Evolutionary conservation across 768 basidiomycete species (phyloP), one percentile per base, ranked within the genome.

Genomic region (Boletus pseudopeckii): DNA sequence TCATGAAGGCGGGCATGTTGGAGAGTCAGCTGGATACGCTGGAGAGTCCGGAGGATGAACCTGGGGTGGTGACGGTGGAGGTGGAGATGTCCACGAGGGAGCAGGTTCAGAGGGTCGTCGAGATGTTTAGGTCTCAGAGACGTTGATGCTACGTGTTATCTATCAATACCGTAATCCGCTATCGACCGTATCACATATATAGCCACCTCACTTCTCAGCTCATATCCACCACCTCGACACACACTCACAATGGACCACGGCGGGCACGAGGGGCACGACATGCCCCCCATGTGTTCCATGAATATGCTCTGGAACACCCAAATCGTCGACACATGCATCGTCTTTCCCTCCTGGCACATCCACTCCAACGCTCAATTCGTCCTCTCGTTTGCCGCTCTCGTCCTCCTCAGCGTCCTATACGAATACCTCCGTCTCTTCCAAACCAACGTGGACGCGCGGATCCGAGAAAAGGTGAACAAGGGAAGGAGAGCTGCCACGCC

Each of bases 231-330:
- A 54, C 34, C 3, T 10, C 20, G 33, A 5, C 33, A 7, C 37
- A 38, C 40, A 34, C 24, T 13, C 48, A 54, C 18, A 14, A 70
- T 67, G 68, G 73, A 77, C 60, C 81, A 84, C 64, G 69, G 72
- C 47, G 80, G 68, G 32, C 79, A 82, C 62, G 67, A 53, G 17
- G 55, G 77, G 64, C 53, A 81, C 78, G 77, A 76, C 73, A 75
- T 73, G 72, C 71, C 68, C 18, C 69, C 76, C 0, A 76, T 60
- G 59, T 92, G 90, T 67, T 72, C 81, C 8, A 86, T 88, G 84
- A 74, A 89, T 70, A 92, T 92, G 90, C 81, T 92, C 62, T 92
- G 89, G 87, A 91, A 91, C 72, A 87, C 87, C 37, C 81, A 91
- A 51, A 80, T 90, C 61, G 71, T 84, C 67, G 77, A 90, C 72